Conservation (phyloP, 2,329 filamentous ascomycete genomes). For the Pseudocercospora vitis region DNA sequence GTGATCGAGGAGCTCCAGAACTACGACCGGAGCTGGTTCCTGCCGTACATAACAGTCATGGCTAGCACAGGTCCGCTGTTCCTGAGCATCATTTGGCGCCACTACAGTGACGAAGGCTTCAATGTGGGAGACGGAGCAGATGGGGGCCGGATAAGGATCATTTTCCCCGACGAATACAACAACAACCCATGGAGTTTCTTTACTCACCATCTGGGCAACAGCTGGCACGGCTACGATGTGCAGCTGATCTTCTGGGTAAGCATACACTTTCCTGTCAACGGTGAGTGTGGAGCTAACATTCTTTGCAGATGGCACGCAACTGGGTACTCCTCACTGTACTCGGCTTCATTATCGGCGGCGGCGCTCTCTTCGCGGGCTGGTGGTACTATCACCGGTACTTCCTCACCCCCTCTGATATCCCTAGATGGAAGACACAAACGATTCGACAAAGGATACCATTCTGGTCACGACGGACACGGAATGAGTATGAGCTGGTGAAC, state of each 20-base stretch:
- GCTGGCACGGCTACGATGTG: conserved; percentile 65
- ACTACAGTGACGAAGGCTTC: conserved; percentile 61
- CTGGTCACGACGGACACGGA: conserved; percentile 32
- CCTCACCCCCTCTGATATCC: conserved; percentile 24
- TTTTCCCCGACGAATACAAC: conserved; percentile 71
- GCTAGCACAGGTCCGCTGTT: conserved; percentile 74
- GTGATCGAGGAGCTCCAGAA: conserved; percentile 67
- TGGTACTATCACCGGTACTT: conserved; percentile 52
- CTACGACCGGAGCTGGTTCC: conserved; percentile 68
- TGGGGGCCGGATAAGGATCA: conserved; percentile 60
- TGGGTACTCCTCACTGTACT: conserved; percentile 57
- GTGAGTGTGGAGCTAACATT: conserved; percentile 23
- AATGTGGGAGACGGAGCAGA: conserved; percentile 42
- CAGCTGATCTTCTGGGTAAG: conserved; percentile 64
- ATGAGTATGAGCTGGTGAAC: conserved; percentile 36
- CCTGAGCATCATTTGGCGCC: conserved; percentile 72
- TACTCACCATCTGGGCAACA: conserved; percentile 63
- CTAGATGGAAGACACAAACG: conserved; percentile 30
- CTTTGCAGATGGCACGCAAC: conserved; percentile 45
- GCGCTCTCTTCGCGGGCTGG: conserved; percentile 52
- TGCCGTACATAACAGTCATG: conserved; percentile 78
- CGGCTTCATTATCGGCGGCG: conserved; percentile 52
- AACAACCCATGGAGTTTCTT: conserved; percentile 71
- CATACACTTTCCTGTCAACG: conserved; percentile 1
- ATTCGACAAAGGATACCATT: conserved; percentile 31